Conservation (phyloP, 768 basidiomycete genomes). For the Gelatoporia subvermispora region DNA sequence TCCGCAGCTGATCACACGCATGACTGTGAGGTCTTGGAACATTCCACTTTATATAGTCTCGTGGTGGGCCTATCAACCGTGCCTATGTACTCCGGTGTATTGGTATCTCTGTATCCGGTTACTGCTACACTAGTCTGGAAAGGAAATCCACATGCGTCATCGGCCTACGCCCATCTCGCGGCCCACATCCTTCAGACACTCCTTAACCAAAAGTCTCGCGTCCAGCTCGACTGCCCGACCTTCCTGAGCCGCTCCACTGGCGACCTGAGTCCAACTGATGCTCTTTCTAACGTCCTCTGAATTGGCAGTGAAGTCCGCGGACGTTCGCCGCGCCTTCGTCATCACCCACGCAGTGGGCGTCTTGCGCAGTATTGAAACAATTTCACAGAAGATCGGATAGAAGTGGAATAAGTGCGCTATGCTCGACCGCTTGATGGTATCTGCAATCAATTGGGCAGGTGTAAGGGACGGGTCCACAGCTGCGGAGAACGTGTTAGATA, state of each 20-base stretch:
- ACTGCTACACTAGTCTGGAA: neutral
- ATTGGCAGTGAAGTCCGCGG: constrained; percentile 2
- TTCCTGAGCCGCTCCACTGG: constrained; percentile 18
- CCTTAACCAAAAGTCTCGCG: constrained; percentile 59
- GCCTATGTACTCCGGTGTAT: no score
- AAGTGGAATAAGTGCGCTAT: constrained; percentile 88
- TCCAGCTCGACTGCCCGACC: constrained; percentile 48
- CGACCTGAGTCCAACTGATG: constrained; percentile 11
- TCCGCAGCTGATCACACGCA: no score
- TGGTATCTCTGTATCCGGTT: no score
- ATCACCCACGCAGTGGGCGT: constrained; percentile 65
- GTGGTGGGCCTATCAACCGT: no score
- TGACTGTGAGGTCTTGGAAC: no score
- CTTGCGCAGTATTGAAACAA: constrained; percentile 66
- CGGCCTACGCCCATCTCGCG: constrained; percentile 61
- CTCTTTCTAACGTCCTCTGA: constrained; percentile 5
- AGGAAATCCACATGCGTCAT: constrained; percentile 2
- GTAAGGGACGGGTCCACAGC: constrained; percentile 41
- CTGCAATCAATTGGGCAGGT: constrained; percentile 55
- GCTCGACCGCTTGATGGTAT: constrained; percentile 69
- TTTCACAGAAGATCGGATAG: constrained; percentile 73
- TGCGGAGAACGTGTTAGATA: constrained; percentile 11
- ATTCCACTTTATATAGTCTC: no score
- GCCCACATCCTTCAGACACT: constrained; percentile 66
- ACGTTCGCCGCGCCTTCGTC: constrained; percentile 12